Base-by-base conservation (phyloP, 805 yeast species). In the Lipomyces sp. region DNA sequence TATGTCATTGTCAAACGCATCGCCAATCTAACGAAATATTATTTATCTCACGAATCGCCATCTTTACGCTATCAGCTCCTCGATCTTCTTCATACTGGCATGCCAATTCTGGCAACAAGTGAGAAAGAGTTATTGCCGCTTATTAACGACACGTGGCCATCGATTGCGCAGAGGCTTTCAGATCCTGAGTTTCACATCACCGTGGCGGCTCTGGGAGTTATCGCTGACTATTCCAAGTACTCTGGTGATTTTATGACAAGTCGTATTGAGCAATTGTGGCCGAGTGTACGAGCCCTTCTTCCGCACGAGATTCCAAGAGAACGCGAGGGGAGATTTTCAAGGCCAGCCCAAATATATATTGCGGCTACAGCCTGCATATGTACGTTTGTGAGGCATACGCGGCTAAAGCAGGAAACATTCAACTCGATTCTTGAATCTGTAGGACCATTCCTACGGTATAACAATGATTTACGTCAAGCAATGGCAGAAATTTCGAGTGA, bases 1-100 rank as follows among this genome's bases (percentile, higher is more conserved):
- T 94, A 90, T 75, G 75, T 77, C 51, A 78, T 87, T 1, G 77
- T 90, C 0, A 84, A 86, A 55, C 85, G 85, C 63, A 86, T 94
- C 2, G 80, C 86, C 62, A 83, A 81, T 4, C 90, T 92, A 74
- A 88, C 94, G 5, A 89, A 90, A 62, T 79, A 90, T 65, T 80
- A 85, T 35, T 77, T 91, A 48, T 86, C 90, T 1, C 95, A 90
- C 72, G 84, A 85, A 1, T 88, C 96, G 0, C 76, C 82, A 1
- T 77, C 81, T 2, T 76, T 94, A 37, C 83, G 85, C 54, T 74
- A 83, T 2, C 87, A 86, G 66, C 82, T 92, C 4, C 75, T 93
- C 62, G 79, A 77, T 39, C 81, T 90, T 1, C 74, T 84, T 24
- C 71, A 76, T 4, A 75, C 78, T 18, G 76, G 82, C 0, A 65